These are phyloP conservation scores for Tricholoma sp. DNA, from an alignment of 768 basidiomycete species.

Conservation along the genomic window DNA sequence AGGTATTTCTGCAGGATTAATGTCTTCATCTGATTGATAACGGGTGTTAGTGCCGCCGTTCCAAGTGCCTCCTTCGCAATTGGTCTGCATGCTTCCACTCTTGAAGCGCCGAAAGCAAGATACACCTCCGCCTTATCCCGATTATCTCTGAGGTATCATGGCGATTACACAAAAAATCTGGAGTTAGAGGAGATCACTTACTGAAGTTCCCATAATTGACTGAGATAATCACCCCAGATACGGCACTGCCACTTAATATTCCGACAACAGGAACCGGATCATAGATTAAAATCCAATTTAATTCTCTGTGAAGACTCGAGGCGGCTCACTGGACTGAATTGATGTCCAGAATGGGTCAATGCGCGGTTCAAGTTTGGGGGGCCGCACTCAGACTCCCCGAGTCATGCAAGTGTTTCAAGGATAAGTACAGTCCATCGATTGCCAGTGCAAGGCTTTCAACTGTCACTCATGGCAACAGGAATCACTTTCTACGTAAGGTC, in stretches of 20 bases:
- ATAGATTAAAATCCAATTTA: no score
- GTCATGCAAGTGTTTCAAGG: no score
- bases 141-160: constrained; percentile 53
- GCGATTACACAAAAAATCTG: not conserved
- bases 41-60: constrained; percentile 77
- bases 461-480: no score
- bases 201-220: constrained; percentile 69
- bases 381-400: no score
- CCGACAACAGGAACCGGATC: constrained; percentile 84
- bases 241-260: constrained; percentile 80
- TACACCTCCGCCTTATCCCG: constrained; percentile 81
- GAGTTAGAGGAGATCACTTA: constrained; percentile 27
- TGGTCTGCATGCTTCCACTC: constrained; percentile 79
- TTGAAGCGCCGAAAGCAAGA: constrained; percentile 79
- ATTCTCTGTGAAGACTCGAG: no score
- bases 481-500: no score
- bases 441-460: no score
- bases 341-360: no score
- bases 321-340: no score
- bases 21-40: constrained; percentile 80
- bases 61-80: constrained; percentile 75
- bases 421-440: no score
- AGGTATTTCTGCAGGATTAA: not conserved
- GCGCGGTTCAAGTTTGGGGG: no score
- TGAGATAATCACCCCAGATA: constrained; percentile 70